phyloP scores from a whole-genome alignment of 225 moss, liverwort and hornwort genomes.

The Sphagnum tenellum region DNA sequence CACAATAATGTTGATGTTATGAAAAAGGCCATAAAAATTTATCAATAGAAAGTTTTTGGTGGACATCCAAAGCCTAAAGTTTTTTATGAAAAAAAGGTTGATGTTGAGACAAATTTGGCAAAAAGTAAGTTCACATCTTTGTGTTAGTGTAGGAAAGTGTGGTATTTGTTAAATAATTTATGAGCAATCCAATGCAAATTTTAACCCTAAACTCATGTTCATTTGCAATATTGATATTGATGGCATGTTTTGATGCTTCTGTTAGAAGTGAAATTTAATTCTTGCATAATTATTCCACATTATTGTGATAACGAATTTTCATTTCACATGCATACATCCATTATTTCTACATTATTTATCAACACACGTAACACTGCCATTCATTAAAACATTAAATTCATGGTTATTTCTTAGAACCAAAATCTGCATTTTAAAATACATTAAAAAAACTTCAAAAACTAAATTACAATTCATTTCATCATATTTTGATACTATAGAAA shows the following conservation, averaged over 20 bases:
- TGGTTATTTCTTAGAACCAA: too few species aligned
- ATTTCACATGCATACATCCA: too few species aligned
- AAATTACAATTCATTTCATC: too few species aligned
- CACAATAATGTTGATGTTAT: constrained; percentile 93
- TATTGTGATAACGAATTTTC: too few species aligned
- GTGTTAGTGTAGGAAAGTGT: not conserved
- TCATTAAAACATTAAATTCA: too few species aligned
- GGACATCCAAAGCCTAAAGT: constrained; percentile 8
- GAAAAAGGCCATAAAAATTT: constrained; percentile 73
- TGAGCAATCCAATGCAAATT: not conserved
- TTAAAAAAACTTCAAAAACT: too few species aligned
- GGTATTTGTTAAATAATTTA: too few species aligned
- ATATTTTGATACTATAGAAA: too few species aligned
- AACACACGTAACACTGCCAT: too few species aligned
- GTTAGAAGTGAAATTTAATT: not conserved
- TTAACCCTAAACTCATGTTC: not conserved
- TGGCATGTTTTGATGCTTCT: not conserved
- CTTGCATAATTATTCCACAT: not conserved
- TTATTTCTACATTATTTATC: too few species aligned
- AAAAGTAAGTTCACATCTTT: constrained; percentile 14
- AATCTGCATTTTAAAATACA: too few species aligned
- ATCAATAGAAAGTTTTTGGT: constrained; percentile 21
- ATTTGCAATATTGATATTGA: not conserved
- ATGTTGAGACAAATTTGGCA: constrained; percentile 14
- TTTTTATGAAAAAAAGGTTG: constrained; percentile 22